Conservation (phyloP, 768 basidiomycete genomes). For the Termitomyces sp. region DNA sequence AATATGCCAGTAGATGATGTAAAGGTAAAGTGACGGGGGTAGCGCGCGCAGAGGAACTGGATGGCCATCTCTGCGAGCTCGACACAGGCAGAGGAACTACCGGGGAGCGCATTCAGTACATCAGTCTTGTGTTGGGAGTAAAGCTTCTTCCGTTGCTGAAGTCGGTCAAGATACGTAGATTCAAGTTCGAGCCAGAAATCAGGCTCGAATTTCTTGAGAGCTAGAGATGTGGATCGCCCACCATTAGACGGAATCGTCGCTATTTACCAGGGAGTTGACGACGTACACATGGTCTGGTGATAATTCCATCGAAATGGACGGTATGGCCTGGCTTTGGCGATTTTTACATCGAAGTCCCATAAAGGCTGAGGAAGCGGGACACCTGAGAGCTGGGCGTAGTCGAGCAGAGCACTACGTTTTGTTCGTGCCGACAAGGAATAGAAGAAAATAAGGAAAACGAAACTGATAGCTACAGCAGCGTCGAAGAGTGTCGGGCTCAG, state of each 20-base stretch:
- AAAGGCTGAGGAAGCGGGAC: slow-evolving; percentile 38
- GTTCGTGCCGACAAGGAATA: neutral
- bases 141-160: slow-evolving; percentile 36
- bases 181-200: slow-evolving; percentile 57
- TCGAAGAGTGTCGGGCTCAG: neutral
- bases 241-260: neutral
- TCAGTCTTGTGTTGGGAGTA: slow-evolving; percentile 30
- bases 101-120: slow-evolving; percentile 41
- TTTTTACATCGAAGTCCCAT: slow-evolving; percentile 34
- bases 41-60: slow-evolving; percentile 50
- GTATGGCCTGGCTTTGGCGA: slow-evolving; percentile 43
- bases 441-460: neutral
- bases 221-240: slow-evolving; percentile 17
- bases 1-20: slow-evolving; percentile 30
- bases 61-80: slow-evolving; percentile 54
- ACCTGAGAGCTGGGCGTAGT: slow-evolving; percentile 39
- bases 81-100: slow-evolving; percentile 39
- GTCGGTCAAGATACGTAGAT: slow-evolving; percentile 40
- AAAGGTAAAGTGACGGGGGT: slow-evolving; percentile 45
- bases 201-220: slow-evolving; percentile 42
- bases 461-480: neutral
- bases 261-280: neutral
- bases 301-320: slow-evolving; percentile 53
- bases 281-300: slow-evolving; percentile 49
- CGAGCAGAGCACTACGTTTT: slow-evolving; percentile 5